These are phyloP conservation scores for Nicotiana tomentosiformis DNA, from an alignment of 257 asterid species.

Conservation along the genomic window DNA sequence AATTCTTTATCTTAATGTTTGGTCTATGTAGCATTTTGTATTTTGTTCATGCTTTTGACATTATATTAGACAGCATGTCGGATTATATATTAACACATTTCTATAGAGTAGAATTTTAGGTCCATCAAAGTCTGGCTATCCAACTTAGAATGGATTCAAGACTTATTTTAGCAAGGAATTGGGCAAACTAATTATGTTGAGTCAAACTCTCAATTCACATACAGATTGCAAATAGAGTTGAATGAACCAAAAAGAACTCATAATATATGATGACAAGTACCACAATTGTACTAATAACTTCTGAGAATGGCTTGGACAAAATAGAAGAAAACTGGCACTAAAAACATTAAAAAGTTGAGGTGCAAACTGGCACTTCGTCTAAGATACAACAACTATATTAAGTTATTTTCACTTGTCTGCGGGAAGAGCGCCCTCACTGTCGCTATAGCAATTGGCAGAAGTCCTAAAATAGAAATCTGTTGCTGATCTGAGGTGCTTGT, in stretches of 20 bases:
- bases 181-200: background rate
- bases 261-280: background rate
- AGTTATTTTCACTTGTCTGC: conserved; percentile 12
- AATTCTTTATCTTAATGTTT: too few relatives aligned
- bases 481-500: conserved; percentile 51
- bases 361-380: background rate
- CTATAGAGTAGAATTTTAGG: too few relatives aligned
- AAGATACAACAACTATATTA: conserved; percentile 3
- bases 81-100: too few relatives aligned
- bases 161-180: too few relatives aligned
- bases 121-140: too few relatives aligned
- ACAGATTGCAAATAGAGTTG: background rate
- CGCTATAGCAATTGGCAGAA: conserved; percentile 43
- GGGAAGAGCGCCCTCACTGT: conserved; percentile 23
- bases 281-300: background rate
- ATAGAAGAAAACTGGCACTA: background rate
- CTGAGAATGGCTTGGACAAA: background rate
- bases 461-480: conserved; percentile 40
- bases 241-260: background rate
- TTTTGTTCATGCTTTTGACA: background rate
- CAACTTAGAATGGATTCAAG: too few relatives aligned
- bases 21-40: background rate
- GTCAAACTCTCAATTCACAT: background rate
- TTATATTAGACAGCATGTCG: too few relatives aligned
- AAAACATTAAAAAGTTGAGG: background rate